These are phyloP conservation scores for Tremellales sp. DNA, from an alignment of 1,284 basidiomycete species.

Conservation along the genomic window DNA sequence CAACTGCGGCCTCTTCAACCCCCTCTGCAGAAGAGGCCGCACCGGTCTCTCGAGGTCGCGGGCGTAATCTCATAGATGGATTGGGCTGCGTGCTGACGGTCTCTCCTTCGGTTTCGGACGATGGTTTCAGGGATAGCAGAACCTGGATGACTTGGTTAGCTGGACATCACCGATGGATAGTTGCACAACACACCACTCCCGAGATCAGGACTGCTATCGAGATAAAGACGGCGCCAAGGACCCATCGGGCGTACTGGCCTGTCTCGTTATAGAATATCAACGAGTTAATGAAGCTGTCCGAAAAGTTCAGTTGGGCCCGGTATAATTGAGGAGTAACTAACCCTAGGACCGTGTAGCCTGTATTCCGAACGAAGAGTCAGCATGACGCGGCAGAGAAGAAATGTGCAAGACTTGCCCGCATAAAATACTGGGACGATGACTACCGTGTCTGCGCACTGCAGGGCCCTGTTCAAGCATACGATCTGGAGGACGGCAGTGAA, in stretches of 20 bases:
- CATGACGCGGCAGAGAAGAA: constrained; percentile 36
- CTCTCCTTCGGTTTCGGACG: constrained; percentile 32
- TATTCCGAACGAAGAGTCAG: background rate
- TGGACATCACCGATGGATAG: background rate
- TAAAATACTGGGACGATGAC: constrained; percentile 71
- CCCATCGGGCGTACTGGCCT: constrained; percentile 74
- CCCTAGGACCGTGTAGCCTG: constrained; percentile 61
- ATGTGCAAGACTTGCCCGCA: constrained; percentile 44
- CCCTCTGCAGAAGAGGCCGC: background rate
- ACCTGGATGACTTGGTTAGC: constrained; percentile 20
- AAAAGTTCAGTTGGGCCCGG: background rate
- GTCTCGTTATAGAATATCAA: constrained; percentile 76
- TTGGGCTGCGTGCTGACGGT: constrained; percentile 21
- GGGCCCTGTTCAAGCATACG: constrained; percentile 78
- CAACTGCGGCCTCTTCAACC: constrained; percentile 5
- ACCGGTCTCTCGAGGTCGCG: constrained; percentile 11
- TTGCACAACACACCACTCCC: constrained; percentile 61
- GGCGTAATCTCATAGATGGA: constrained; percentile 32
- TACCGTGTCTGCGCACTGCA: constrained; percentile 61
- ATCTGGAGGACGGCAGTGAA: constrained; percentile 83
- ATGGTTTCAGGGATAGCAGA: constrained; percentile 44
- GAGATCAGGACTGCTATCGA: constrained; percentile 78
- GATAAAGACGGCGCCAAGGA: constrained; percentile 73
- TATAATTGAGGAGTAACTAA: constrained; percentile 35
- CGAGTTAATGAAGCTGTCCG: constrained; percentile 59